Percentiles rank a stretch among this genome's conserved stretches.
Conservation (phyloP, 345 rosid species). For the Nasturtium officinale region DNA sequence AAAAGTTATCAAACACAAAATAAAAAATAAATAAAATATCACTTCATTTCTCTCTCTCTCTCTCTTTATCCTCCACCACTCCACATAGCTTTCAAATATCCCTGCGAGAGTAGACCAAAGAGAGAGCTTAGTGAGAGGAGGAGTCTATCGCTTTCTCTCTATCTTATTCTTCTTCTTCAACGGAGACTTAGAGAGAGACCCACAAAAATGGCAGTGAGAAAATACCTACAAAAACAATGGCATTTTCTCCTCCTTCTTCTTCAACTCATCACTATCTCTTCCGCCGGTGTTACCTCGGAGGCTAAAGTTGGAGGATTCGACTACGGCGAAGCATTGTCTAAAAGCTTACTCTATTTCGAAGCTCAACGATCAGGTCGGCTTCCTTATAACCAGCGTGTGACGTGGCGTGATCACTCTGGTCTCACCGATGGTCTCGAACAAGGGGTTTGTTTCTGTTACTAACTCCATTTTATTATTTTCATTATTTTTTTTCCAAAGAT, state of each 20-base stretch:
- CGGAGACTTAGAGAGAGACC: conserved; percentile 21
- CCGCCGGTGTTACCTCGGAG: conserved; percentile 19
- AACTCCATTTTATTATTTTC: background rate
- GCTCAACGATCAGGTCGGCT: conserved; percentile 90
- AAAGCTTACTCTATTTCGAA: conserved; percentile 93
- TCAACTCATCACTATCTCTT: conserved; percentile 1
- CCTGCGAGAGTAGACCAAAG: conserved; percentile 30
- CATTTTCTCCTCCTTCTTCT: conserved; percentile 12
- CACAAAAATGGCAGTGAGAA: background rate
- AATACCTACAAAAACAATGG: conserved; percentile 29
- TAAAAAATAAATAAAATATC: background rate
- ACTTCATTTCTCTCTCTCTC: conserved; percentile 37
- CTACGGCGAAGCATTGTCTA: conserved; percentile 74
- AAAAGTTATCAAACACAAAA: conserved; percentile 14
- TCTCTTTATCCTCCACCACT: conserved; percentile 33
- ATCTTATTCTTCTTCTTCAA: conserved; percentile 2
- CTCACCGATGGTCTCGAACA: conserved; percentile 93
- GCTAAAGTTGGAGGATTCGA: conserved; percentile 39
- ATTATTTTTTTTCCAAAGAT: background rate
- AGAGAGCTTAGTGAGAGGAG: conserved; percentile 40
- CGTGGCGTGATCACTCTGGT: conserved; percentile 95
- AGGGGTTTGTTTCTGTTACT: conserved; percentile 60
- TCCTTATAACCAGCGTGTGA: conserved; percentile 80
- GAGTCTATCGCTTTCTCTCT: conserved; percentile 42
- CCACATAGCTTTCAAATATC: conserved; percentile 43